These are phyloP conservation scores for Cochlearia excelsa DNA, from an alignment of 345 rosid genomes.

Conservation along the genomic window DNA sequence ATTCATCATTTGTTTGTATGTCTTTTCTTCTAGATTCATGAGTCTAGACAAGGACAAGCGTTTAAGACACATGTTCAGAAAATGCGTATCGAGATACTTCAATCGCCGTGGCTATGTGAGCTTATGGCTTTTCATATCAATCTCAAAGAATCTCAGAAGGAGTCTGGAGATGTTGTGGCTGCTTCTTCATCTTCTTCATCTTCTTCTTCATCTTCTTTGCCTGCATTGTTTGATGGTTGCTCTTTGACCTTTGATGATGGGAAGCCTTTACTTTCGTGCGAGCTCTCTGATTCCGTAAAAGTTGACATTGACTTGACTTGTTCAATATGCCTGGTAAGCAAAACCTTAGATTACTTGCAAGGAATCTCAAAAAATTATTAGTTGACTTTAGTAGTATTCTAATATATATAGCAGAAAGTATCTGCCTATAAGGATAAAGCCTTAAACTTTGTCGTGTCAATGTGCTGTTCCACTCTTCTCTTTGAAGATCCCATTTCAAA, in stretches of 20 bases:
- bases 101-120: constrained; percentile 93
- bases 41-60: constrained; percentile 89
- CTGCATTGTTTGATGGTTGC: constrained; percentile 63
- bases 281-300: constrained; percentile 75
- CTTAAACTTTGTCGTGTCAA: constrained; percentile 14
- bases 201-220: background rate
- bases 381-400: constrained; percentile 31
- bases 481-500: constrained; percentile 13
- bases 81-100: constrained; percentile 87
- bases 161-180: constrained; percentile 30
- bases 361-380: constrained; percentile 22
- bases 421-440: constrained; percentile 31
- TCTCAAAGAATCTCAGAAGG: constrained; percentile 53
- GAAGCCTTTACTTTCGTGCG: constrained; percentile 74
- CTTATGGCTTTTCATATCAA: constrained; percentile 91
- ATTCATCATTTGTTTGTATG: constrained; percentile 9
- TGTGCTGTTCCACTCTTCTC: constrained; percentile 35
- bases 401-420: constrained; percentile 13
- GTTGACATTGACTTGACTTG: constrained; percentile 83
- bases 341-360: background rate
- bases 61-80: constrained; percentile 79
- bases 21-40: constrained; percentile 58
- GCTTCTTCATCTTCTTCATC: background rate
- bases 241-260: constrained; percentile 54
- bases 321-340: constrained; percentile 90